Evolutionary conservation across 163 green algal genomes (phyloP).

Genomic region (Scenedesmus sp.): DNA sequence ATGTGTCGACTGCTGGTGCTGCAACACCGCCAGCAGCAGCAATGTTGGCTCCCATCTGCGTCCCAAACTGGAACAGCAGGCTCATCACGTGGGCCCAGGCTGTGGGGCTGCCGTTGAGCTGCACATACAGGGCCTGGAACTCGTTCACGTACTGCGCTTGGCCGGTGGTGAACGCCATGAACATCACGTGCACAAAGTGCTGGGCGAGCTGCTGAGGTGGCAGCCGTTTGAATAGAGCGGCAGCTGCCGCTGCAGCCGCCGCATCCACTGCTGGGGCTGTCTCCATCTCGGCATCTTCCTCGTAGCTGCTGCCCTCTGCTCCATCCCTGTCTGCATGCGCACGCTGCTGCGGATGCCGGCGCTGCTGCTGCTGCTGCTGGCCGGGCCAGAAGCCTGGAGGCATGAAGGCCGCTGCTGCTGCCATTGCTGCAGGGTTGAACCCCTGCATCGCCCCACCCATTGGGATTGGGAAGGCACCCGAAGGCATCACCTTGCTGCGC

Average conservation of each 20-base stretch:
- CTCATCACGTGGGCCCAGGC: slow-evolving; percentile 18
- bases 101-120: neutral
- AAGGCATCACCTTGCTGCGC: neutral
- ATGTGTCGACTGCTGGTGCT: neutral
- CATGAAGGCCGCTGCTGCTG: slow-evolving; percentile 1
- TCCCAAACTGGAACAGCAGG: slow-evolving; percentile 45
- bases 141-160: slow-evolving; percentile 7
- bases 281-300: neutral
- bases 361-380: neutral
- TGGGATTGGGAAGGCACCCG: neutral
- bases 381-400: neutral
- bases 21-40: slow-evolving; percentile 30
- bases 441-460: neutral
- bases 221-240: neutral
- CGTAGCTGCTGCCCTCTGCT: slow-evolving; percentile 21
- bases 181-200: slow-evolving; percentile 41
- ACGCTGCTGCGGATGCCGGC: neutral
- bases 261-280: neutral
- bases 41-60: slow-evolving; percentile 48
- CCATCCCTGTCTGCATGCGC: neutral
- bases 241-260: slow-evolving; percentile 13
- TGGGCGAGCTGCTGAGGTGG: slow-evolving; percentile 10
- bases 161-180: slow-evolving; percentile 32
- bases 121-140: slow-evolving; percentile 23
- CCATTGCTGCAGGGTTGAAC: slow-evolving; percentile 6